These are phyloP conservation scores for Ascochyta pisi DNA, from an alignment of 2,329 filamentous ascomycete genomes.

Conservation along the genomic window DNA sequence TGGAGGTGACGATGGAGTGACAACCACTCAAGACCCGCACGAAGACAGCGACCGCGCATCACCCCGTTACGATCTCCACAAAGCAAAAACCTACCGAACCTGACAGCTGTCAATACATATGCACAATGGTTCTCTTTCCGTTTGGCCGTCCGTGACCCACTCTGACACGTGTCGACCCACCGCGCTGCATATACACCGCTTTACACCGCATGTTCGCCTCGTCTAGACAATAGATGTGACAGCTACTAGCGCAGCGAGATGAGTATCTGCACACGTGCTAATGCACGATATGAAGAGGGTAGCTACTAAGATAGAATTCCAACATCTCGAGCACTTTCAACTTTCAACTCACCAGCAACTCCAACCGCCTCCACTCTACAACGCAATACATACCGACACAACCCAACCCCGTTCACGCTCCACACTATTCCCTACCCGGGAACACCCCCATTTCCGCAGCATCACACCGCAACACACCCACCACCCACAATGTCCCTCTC, in stretches of 20 bases:
- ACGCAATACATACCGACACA: background rate
- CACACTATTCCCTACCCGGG: no score
- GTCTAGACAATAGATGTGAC: background rate
- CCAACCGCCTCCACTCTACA: background rate
- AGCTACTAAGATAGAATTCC: background rate
- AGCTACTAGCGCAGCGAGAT: background rate
- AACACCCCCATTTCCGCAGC: no score
- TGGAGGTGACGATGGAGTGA: no score
- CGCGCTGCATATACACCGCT: conserved; percentile 15
- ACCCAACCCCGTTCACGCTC: no score
- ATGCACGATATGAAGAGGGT: background rate
- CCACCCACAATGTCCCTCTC: conserved; percentile 6
- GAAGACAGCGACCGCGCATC: background rate
- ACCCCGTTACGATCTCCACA: background rate
- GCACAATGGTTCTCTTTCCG: background rate
- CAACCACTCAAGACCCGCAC: background rate
- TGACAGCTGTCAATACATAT: background rate
- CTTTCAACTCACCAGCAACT: background rate
- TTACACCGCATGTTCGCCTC: conserved; percentile 14
- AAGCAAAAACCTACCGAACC: background rate
- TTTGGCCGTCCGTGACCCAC: conserved; percentile 7
- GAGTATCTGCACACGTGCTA: background rate
- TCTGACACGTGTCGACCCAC: conserved; percentile 21
- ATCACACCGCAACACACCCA: background rate
- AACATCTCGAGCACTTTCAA: background rate